These are phyloP conservation scores for Chytridiales sp. DNA, from an alignment of 371 early-diverging fungal species.

Conservation along the genomic window DNA sequence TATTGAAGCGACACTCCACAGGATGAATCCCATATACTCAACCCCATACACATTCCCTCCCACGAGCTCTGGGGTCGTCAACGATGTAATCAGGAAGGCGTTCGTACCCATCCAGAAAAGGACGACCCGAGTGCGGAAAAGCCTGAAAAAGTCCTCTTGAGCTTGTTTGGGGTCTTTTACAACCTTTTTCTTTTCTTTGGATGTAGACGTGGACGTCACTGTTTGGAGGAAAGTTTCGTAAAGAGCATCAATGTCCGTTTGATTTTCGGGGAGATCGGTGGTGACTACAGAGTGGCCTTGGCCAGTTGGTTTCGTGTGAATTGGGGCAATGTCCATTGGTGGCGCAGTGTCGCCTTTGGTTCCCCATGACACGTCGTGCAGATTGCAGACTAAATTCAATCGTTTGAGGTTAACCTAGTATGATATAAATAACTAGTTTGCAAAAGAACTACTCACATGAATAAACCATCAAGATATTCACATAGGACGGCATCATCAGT, in stretches of 20 bases:
- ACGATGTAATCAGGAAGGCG: conserved; percentile 61
- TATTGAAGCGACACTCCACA: conserved; percentile 66
- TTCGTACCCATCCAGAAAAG: conserved; percentile 85
- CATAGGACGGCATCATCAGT: conserved; percentile 45
- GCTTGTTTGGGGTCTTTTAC: conserved; percentile 64
- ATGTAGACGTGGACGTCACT: conserved; percentile 14
- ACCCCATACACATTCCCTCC: conserved; percentile 45
- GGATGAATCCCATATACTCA: conserved; percentile 38
- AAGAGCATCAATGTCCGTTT: conserved; percentile 72
- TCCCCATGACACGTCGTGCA: conserved; percentile 50
- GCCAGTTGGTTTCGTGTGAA: conserved; percentile 14
- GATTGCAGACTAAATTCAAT: conserved; percentile 36
- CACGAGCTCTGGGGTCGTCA: conserved; percentile 63
- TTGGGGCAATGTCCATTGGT: conserved; percentile 19
- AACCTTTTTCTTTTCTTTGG: conserved; percentile 17
- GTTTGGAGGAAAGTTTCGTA: conserved; percentile 55
- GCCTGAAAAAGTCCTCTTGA: conserved; percentile 86
- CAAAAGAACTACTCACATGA: conserved; percentile 26
- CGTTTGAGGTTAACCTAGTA: neutral
- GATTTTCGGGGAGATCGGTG: conserved; percentile 72
- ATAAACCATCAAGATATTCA: conserved; percentile 49
- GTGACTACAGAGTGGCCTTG: conserved; percentile 34
- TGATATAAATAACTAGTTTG: neutral
- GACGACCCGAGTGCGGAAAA: conserved; percentile 81
- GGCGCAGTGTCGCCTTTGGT: conserved; percentile 34